Percentiles rank a stretch among this genome's conserved stretches.
phyloP scores from a whole-genome alignment of 495 filamentous ascomycete genomes.

The Penicillium simplicissimum region DNA sequence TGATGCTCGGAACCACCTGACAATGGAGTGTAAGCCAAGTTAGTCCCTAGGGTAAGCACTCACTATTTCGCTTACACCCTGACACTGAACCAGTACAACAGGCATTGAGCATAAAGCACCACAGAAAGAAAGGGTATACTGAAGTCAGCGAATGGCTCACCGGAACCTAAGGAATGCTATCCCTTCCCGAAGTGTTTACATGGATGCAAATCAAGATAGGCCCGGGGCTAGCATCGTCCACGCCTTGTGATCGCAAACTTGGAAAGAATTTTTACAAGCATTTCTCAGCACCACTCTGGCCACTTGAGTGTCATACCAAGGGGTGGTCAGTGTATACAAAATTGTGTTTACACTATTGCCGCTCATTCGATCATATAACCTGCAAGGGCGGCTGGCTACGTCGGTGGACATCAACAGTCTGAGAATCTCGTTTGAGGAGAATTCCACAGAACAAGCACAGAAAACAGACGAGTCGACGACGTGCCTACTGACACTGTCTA shows the following conservation, averaged over 20 bases:
- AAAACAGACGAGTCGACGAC: not conserved
- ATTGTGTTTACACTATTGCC: not conserved
- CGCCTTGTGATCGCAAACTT: not conserved
- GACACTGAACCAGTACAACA: not conserved
- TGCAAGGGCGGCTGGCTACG: slow-evolving; percentile 22
- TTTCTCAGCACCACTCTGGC: slow-evolving; percentile 9
- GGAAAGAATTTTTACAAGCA: slow-evolving; percentile 13
- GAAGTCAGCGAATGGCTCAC: slow-evolving; percentile 3
- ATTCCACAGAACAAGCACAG: not conserved
- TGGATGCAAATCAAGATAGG: slow-evolving; percentile 14
- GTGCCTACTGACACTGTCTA: not conserved
- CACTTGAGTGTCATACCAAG: slow-evolving; percentile 25
- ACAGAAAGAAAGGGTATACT: not conserved
- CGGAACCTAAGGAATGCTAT: slow-evolving; percentile 24
- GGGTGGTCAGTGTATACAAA: slow-evolving; percentile 10
- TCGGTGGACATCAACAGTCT: slow-evolving; percentile 1
- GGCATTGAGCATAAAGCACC: not conserved
- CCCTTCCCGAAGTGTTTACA: slow-evolving; percentile 28
- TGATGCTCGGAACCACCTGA: not conserved
- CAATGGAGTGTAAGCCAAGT: not conserved
- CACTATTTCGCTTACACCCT: not conserved
- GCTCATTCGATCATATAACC: slow-evolving; percentile 18
- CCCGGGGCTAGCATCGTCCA: slow-evolving; percentile 5
- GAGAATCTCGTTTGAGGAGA: not conserved
- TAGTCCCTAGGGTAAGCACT: not conserved